Conservation (phyloP, 768 basidiomycete species). For the Hericium alpestre region DNA sequence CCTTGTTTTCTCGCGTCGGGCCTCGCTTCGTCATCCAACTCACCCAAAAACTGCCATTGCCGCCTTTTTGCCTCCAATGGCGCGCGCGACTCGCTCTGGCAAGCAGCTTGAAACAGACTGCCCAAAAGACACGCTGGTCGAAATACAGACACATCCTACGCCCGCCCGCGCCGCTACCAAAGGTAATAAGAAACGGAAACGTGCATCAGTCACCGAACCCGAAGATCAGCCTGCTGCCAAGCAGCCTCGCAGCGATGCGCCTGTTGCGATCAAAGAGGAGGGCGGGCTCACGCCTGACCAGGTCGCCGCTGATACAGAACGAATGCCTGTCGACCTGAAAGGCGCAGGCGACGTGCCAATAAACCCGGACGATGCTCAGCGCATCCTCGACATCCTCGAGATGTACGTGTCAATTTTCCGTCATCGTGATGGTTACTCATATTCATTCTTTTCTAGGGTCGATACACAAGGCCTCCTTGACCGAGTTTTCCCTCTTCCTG, state of each 20-base stretch:
- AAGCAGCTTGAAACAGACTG: conserved; percentile 24
- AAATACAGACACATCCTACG: conserved; percentile 8
- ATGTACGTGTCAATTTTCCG: conserved; percentile 25
- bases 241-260: conserved; percentile 29
- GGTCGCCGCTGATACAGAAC: conserved; percentile 9
- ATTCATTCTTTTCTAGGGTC: conserved; percentile 30
- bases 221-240: conserved; percentile 43
- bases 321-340: conserved; percentile 16
- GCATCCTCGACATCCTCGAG: conserved; percentile 51
- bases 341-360: conserved; percentile 40
- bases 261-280: conserved; percentile 22
- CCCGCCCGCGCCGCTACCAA: conserved; percentile 20
- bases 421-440: conserved; percentile 1
- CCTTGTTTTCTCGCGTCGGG: conserved; percentile 1
- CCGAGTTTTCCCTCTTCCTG: conserved; percentile 57
- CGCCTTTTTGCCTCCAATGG: conserved; percentile 36
- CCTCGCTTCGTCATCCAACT: conserved; percentile 2
- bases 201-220: conserved; percentile 32
- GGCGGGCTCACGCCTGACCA: conserved; percentile 15
- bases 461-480: conserved; percentile 73
- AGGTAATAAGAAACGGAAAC: conserved; percentile 59
- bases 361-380: conserved; percentile 32
- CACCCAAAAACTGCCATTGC: background rate
- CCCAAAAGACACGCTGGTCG: conserved; percentile 22
- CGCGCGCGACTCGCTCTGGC: conserved; percentile 66